Base-by-base conservation (phyloP, 495 filamentous ascomycete species). In the Podospora pseudoanserina region DNA sequence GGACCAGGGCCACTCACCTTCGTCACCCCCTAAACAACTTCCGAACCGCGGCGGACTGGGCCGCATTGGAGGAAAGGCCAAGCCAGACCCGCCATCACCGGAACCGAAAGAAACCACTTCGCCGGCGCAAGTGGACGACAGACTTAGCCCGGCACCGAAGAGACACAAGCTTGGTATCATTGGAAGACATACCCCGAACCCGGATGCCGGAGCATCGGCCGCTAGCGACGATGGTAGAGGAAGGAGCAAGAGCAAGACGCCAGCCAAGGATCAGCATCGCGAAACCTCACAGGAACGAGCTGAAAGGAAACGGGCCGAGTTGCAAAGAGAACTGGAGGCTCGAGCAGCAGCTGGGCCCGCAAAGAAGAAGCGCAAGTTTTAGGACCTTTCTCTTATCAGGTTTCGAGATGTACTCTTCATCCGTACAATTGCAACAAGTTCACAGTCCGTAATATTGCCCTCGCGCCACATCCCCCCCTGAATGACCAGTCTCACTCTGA, bases 321-420 rank as follows among this genome's bases (percentile, higher is more conserved):
- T 92, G 65, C 87, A 90, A 71, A 82, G 82, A 62, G 85, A 91
- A 62, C 77, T 92, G n/a, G 87, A 88, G 68, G 83, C 75, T 70
- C 88, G 88, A 71, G 84, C 82, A n/a, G 86, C 87, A 23, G 86
- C 83, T n/a, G 85, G 82, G 7, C 83, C 83, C 15, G 86, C 84
- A 75, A 92, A 90, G 79, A 87, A 86, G 79, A 93, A 90, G 74
- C 82, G 89, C 63, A 89, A 84, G 65, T 93, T 84, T 60, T 85
- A 66, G 39, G 6, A 11, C 3, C 9, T 6, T 49, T 49, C 13
- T 16, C 5, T 49, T 49, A 3, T 49, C 9, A 49, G 13, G 6
- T 49, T 5, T 49, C 39, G 9, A 49, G 39, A 49, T 49, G 13
- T 49, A 49, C 39, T 11, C 2, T 49, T 49, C 9, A 11, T 49